Evolutionary conservation across 2,329 filamentous ascomycete genomes (phyloP), one percentile per base, ranked within the genome.

Genomic region (Fusarium sp.): DNA sequence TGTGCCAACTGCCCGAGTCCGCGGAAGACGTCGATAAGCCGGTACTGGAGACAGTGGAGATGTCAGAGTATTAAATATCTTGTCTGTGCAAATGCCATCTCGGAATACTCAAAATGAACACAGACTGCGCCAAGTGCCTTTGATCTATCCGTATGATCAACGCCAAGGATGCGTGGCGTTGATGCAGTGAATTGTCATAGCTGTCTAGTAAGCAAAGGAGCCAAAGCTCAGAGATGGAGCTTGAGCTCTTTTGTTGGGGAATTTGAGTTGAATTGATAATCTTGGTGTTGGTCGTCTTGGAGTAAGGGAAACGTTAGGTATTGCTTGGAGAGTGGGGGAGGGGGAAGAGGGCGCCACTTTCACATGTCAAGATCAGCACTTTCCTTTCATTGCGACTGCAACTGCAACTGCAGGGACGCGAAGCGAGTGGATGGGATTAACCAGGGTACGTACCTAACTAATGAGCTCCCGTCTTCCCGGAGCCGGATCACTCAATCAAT

Each of bases 311-410:
- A 23, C 39, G 42, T 44, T 53, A n/a, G n/a, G n/a, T n/a, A 47
- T 53, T 41, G 46, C 38, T 47, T 60, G 37, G 53, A 50, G 57
- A 62, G 59, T 55, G 59, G 44, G 48, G 57, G 63, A 46, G 61
- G 57, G 52, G 59, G 50, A 31, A 43, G 41, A 28, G 28, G 49
- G 53, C 50, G 56, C 66, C 73, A 72, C 73, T 76, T 74, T 76
- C 74, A 76, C 74, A 76, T 76, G 74, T 62, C 69, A 76, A 61
- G 29, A 31, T 21, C 39, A 54, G 20, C 31, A 41, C 42, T 12
- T 41, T 46, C 54, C 23, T 42, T n/a, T 20, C 21, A 12, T 28
- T 57, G 33, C 20, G 41, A 28, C 31, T 24, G 44, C 44, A 29
- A 16, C 29, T 48, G 20, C 46, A 16, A 24, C 20, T 39, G 48